Conservation (phyloP, 306 rosid species). For the Fragaria nilgerrensis region DNA sequence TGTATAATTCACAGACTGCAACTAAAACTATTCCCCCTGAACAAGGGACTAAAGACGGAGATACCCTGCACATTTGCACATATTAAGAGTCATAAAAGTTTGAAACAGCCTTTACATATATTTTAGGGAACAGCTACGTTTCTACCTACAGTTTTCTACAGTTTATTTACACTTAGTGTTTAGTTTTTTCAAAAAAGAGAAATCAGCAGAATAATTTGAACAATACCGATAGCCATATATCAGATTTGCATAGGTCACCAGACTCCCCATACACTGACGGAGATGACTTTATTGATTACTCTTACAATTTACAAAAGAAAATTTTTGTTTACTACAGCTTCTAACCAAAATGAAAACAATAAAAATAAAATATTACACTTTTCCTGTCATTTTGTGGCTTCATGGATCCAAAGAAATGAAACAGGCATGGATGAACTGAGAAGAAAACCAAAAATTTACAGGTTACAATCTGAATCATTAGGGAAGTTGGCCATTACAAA, state of each 20-base stretch:
- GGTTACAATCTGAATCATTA: constrained; percentile 15
- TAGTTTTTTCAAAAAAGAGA: not conserved
- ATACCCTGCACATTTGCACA: not conserved
- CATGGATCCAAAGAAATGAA: constrained; percentile 12
- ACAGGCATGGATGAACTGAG: constrained; percentile 10
- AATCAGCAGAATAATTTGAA: not conserved
- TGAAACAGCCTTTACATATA: not conserved
- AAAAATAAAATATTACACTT: constrained; percentile 18
- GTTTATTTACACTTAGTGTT: not conserved
- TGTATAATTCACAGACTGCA: not conserved
- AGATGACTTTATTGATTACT: not conserved
- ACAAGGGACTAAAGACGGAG: not conserved
- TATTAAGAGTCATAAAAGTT: not conserved
- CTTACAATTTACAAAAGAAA: not conserved
- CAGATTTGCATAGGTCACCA: not conserved
- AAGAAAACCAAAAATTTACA: constrained; percentile 24
- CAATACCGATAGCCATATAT: not conserved
- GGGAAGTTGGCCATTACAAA: constrained; percentile 13
- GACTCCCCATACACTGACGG: not conserved
- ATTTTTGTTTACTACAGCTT: not conserved
- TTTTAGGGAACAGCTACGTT: not conserved
- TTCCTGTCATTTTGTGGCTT: constrained; percentile 22
- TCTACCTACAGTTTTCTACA: not conserved
- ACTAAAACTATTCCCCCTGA: not conserved
- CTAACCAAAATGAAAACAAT: constrained; percentile 10